Base-by-base conservation (phyloP, 208 protist species). In the Trypanosomatidae sp. region DNA sequence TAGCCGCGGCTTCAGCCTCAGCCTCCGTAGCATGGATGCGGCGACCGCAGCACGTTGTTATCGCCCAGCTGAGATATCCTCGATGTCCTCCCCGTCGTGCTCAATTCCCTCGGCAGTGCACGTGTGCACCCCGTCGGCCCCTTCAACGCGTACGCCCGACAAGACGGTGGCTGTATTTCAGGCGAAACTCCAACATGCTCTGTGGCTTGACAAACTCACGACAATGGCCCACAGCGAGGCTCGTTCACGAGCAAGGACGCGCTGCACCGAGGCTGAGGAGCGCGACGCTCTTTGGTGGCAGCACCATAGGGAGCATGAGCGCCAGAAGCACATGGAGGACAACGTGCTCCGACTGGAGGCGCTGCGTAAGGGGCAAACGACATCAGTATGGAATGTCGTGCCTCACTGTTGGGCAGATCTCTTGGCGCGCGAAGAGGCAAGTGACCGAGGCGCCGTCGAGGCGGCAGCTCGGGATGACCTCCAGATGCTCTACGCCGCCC, bases 261-360 rank as follows among this genome's bases (percentile, higher is more conserved):
- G 75, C 33, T 80, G 75, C 64, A 49, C 3, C 28, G 75, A 80
- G 46, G 69, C 75, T 5, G 75, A 80, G n/a, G 59, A 30, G 43
- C 74, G 53, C 33, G 72, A 71, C 43, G 59, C 56, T 5, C 41
- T 83, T 44, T 79, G 79, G 74, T 74, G 69, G 71, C 53, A 65
- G 9, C 68, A 79, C n/a, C 69, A 58, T 9, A 41, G 33, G 19
- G 46, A 60, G 25, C 22, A 39, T 59, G 10, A 41, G 52, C 36
- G 5, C 65, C 17, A 12, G 22, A 22, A 58, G n/a, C 50, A 64
- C 56, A 55, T 30, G n/a, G 59, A 77, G 17, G 55, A 77, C 64
- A 30, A 44, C 10, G 13, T 41, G 15, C 2, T 12, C 1, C 50
- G 33, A 19, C 22, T 70, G 13, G 44, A 13, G 28, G 17, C 3